Evolutionary conservation across 305 asterid genomes (phyloP).

Genomic region (Salvia sclarea): DNA sequence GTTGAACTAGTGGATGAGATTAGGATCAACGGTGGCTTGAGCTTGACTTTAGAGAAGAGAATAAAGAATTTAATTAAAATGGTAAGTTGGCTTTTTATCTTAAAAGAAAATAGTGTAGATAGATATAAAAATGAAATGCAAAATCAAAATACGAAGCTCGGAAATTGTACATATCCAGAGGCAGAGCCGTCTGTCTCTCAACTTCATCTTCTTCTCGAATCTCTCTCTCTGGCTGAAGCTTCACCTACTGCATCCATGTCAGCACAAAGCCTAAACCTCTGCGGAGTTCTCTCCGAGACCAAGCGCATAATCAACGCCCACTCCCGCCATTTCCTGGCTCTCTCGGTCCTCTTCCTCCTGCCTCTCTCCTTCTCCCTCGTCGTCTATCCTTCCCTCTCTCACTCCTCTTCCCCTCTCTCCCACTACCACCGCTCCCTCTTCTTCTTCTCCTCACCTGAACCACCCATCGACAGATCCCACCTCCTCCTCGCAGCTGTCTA

Average conservation of each 20-base stretch:
- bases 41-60: no score
- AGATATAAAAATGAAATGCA: background rate
- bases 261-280: conserved; percentile 49
- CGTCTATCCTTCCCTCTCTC: conserved; percentile 56
- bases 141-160: background rate
- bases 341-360: conserved; percentile 75
- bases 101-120: no score
- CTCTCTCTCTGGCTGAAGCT: conserved; percentile 2
- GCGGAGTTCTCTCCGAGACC: conserved; percentile 71
- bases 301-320: conserved; percentile 78
- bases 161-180: background rate
- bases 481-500: conserved; percentile 40
- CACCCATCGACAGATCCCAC: conserved; percentile 21
- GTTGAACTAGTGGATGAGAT: no score
- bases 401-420: conserved; percentile 37
- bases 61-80: no score
- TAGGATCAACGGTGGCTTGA: no score
- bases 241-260: conserved; percentile 34
- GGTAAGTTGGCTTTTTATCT: no score
- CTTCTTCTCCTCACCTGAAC: conserved; percentile 26
- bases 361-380: conserved; percentile 77
- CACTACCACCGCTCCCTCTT: conserved; percentile 36
- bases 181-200: background rate
- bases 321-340: conserved; percentile 89
- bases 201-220: conserved; percentile 27